Evolutionary conservation across 371 early-diverging fungal species (phyloP).

Genomic region (Mortierella sp.): DNA sequence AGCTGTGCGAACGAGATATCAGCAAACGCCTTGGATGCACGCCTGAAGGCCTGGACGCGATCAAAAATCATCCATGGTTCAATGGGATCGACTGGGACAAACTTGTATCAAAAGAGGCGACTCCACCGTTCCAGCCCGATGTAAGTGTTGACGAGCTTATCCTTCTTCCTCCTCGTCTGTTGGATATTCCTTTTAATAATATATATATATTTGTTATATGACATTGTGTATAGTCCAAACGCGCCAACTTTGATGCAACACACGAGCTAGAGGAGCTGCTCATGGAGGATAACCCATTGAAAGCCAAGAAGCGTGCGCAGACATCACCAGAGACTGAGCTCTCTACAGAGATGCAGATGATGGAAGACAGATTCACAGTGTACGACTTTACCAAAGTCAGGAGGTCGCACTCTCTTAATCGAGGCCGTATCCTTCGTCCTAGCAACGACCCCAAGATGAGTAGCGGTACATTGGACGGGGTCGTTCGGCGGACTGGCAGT

Average conservation of each 20-base stretch:
- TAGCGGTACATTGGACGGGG: constrained; percentile 48
- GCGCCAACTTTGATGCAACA: constrained; percentile 91
- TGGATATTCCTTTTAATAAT: not conserved
- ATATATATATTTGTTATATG: not conserved
- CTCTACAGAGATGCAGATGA: constrained; percentile 61
- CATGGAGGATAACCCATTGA: constrained; percentile 85
- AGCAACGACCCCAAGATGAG: constrained; percentile 36
- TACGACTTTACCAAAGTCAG: constrained; percentile 71
- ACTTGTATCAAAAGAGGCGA: constrained; percentile 62
- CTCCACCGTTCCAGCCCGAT: constrained; percentile 73
- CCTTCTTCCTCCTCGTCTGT: not conserved
- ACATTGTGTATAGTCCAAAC: constrained; percentile 58
- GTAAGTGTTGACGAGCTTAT: constrained; percentile 33
- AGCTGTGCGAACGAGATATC: constrained; percentile 73
- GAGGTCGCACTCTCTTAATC: constrained; percentile 30
- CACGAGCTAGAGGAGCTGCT: constrained; percentile 93
- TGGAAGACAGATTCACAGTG: constrained; percentile 70
- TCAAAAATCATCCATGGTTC: constrained; percentile 74
- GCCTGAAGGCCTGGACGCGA: constrained; percentile 60
- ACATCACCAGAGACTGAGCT: constrained; percentile 51
- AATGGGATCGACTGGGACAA: constrained; percentile 65
- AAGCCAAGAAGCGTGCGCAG: constrained; percentile 57
- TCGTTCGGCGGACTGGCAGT: constrained; percentile 13
- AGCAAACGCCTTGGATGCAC: constrained; percentile 67
- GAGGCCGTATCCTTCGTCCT: constrained; percentile 30